Evolutionary conservation across 2,329 filamentous ascomycete genomes (phyloP), one percentile per base, ranked within the genome.

Genomic region (Gnomoniopsis smithogilvyi): DNA sequence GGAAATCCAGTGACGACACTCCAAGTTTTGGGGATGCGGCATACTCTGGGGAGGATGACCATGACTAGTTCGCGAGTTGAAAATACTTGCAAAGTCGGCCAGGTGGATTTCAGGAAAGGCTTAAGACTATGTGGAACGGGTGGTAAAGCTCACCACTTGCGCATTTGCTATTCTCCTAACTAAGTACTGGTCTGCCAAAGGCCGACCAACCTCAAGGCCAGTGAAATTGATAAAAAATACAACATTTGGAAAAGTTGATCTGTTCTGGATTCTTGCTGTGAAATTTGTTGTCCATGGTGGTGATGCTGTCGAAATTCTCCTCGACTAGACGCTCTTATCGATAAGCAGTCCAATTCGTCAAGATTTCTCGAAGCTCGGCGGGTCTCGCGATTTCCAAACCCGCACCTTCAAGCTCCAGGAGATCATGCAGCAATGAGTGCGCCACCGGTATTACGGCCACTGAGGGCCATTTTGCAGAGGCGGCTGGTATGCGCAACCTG

Each of bases 371-470:
- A 48, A 58, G 58, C 53, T 60, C 26, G 6, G 45, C 45, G 56
- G 26, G 34, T 56, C 33, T 45, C 51, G 50, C 54, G 51, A 51
- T 17, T 53, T 55, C 36, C 30, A 46, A 47, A 45, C n/a, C 26
- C 52, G 47, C 49, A 51, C 33, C 51, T 43, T 30, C 49, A 36
- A 52, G 46, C 21, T 36, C 58, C 51, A 54, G 34, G 54, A 56
- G 51, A 62, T 61, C 52, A 52, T 54, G 64, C 67, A 68, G 67
- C 66, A 61, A 74, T 74, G 70, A 71, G 67, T 61, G 61, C 68
- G 57, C 68, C 69, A 53, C 68, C 70, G 63, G 68, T 74, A 72
- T 64, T 74, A 72, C 65, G 71, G 67, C 70, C 72, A 58, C 60
- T 71, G 49, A 69, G 69, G 68, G 67, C 66, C 49, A 62, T 69